phyloP scores from a whole-genome alignment of 257 asterid species.

The Solanum sejunctum region DNA sequence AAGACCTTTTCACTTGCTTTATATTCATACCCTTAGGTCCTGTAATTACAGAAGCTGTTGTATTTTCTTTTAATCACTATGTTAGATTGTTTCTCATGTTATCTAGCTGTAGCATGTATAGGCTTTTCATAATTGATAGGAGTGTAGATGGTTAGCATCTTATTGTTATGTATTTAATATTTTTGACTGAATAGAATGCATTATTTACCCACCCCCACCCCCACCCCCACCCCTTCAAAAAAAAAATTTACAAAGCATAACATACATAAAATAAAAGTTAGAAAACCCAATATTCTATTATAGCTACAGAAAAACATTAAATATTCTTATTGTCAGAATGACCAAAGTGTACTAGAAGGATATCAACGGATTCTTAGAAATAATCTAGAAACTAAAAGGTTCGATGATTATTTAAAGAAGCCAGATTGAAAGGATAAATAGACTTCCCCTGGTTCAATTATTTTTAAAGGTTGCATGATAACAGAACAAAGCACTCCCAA shows the following conservation, averaged over 20 bases:
- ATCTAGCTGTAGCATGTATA: neutral
- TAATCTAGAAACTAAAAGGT: neutral
- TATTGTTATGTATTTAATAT: neutral
- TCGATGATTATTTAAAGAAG: neutral
- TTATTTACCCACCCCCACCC: neutral
- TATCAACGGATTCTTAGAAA: neutral
- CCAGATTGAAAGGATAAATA: neutral
- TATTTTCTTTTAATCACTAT: neutral
- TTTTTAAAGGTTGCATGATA: neutral
- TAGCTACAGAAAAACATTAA: neutral
- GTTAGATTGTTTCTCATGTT: neutral
- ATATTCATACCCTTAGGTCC: neutral
- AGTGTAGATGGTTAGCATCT: neutral
- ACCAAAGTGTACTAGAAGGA: neutral
- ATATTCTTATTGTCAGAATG: neutral
- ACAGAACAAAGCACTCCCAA: neutral
- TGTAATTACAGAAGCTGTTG: neutral
- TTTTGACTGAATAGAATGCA: neutral
- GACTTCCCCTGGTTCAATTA: neutral
- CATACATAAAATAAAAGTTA: neutral
- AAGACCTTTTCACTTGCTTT: neutral
- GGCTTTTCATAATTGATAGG: neutral
- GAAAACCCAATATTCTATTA: neutral
- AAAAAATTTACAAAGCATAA: neutral
- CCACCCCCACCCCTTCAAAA: neutral